Percentiles rank a stretch among this genome's conserved stretches.
These are phyloP conservation scores for Metschnikowia rubicola DNA, from an alignment of 805 yeast species.

Conservation along the genomic window DNA sequence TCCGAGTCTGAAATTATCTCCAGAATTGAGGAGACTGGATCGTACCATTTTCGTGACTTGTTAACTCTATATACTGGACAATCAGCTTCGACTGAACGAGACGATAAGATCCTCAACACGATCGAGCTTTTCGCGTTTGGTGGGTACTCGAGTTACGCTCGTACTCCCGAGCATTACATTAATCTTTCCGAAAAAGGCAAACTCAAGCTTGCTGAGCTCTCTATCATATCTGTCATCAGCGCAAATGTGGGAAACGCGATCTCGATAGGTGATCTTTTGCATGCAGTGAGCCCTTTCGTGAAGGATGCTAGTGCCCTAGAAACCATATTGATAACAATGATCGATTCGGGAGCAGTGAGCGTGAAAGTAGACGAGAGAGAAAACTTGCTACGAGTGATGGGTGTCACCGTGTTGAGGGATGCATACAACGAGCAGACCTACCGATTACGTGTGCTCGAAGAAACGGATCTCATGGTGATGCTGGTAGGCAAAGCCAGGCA, in stretches of 20 bases:
- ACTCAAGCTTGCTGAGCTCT: conserved; percentile 27
- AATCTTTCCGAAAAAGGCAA: conserved; percentile 13
- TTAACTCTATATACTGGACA: not conserved
- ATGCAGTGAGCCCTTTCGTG: conserved; percentile 1
- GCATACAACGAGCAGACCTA: conserved; percentile 25
- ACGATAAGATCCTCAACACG: conserved; percentile 19
- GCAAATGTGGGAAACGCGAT: conserved; percentile 23
- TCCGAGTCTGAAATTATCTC: not conserved
- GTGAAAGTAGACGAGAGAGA: conserved; percentile 28
- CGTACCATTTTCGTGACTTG: conserved; percentile 7
- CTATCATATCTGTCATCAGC: conserved; percentile 22
- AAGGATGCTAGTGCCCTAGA: conserved; percentile 16
- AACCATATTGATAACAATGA: conserved; percentile 23
- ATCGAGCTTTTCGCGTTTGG: conserved; percentile 41
- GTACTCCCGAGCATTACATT: conserved; percentile 17
- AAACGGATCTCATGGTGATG: conserved; percentile 22
- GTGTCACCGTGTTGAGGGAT: conserved; percentile 26
- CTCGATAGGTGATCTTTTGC: conserved; percentile 16
- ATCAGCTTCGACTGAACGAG: not conserved
- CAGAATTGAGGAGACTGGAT: not conserved
- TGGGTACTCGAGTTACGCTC: conserved; percentile 22
- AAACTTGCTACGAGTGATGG: conserved; percentile 16
- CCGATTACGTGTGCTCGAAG: conserved; percentile 23
- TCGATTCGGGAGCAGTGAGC: conserved; percentile 22
- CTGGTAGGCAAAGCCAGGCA: conserved; percentile 18